These are phyloP conservation scores for Verticillium dahliae DNA, from an alignment of 2,329 filamentous ascomycete genomes.

Conservation along the genomic window DNA sequence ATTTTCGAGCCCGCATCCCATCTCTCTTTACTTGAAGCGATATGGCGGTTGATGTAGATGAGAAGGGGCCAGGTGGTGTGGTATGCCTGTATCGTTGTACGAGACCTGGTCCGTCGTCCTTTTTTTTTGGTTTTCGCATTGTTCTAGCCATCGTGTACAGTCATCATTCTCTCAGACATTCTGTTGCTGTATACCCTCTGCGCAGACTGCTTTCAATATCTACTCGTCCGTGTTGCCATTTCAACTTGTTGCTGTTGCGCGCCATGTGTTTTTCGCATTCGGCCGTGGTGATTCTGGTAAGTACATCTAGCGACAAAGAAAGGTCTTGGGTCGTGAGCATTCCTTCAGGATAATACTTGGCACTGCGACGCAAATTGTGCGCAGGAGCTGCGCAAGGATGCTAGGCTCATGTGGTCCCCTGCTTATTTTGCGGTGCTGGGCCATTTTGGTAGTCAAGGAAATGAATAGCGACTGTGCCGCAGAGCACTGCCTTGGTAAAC, in stretches of 20 bases:
- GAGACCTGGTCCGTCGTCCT: not conserved
- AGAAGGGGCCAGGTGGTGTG: not conserved
- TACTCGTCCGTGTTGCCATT: not conserved
- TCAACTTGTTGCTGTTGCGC: not conserved
- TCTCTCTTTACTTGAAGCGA: not conserved
- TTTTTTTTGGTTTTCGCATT: not conserved
- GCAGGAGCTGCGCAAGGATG: no score
- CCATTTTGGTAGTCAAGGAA: not conserved
- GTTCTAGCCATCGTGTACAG: not conserved
- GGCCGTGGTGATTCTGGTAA: no score
- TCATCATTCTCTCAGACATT: not conserved
- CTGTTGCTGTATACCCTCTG: not conserved
- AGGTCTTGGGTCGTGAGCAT: no score
- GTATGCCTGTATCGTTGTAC: not conserved
- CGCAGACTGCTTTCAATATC: not conserved
- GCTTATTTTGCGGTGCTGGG: no score
- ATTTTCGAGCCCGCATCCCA: not conserved
- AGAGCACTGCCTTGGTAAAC: not conserved
- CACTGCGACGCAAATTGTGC: no score
- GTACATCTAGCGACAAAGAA: no score
- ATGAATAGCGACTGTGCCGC: not conserved
- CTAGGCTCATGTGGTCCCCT: not conserved
- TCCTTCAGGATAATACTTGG: no score
- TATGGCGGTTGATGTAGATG: not conserved
- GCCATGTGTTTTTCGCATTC: no score